phyloP scores from a whole-genome alignment of 116 monocot species.

The Trichopus zeylanicus region DNA sequence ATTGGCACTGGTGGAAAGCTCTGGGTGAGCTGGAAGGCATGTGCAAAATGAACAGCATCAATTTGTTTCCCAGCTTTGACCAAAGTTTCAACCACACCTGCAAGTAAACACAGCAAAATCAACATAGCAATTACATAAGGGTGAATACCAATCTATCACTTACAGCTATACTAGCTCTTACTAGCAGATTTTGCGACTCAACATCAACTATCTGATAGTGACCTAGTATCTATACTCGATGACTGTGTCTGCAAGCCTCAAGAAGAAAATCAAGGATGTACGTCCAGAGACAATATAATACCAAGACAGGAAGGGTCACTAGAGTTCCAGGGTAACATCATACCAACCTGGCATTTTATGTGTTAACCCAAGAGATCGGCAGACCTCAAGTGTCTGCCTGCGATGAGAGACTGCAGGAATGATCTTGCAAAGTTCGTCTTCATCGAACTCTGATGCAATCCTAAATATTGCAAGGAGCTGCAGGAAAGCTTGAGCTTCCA shows the following conservation, averaged over 20 bases:
- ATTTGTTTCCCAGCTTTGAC: slow-evolving; percentile 43
- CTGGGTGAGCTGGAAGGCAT: slow-evolving; percentile 47
- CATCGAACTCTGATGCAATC: slow-evolving; percentile 52
- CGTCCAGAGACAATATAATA: not conserved
- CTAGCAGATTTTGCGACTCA: not conserved
- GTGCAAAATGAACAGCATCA: slow-evolving; percentile 58
- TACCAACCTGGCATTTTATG: slow-evolving; percentile 73
- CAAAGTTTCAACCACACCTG: slow-evolving; percentile 45
- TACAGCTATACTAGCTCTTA: not conserved
- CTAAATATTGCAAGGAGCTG: slow-evolving; percentile 62
- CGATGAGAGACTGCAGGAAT: slow-evolving; percentile 46
- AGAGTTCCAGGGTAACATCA: slow-evolving; percentile 2
- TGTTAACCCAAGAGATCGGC: slow-evolving; percentile 55
- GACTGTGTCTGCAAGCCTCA: too few species aligned
- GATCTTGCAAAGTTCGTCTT: slow-evolving; percentile 66
- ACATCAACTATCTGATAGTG: not conserved
- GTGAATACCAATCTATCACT: not conserved
- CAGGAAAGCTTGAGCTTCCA: slow-evolving; percentile 65
- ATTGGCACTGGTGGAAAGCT: slow-evolving; percentile 45
- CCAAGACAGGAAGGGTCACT: not conserved
- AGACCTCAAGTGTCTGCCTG: slow-evolving; percentile 50
- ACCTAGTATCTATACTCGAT: not conserved
- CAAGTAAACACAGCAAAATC: not conserved
- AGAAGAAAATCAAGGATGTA: not conserved
- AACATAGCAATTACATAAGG: not conserved